Base-by-base conservation (phyloP, 768 basidiomycete genomes). In the Pleurotus djamor region DNA sequence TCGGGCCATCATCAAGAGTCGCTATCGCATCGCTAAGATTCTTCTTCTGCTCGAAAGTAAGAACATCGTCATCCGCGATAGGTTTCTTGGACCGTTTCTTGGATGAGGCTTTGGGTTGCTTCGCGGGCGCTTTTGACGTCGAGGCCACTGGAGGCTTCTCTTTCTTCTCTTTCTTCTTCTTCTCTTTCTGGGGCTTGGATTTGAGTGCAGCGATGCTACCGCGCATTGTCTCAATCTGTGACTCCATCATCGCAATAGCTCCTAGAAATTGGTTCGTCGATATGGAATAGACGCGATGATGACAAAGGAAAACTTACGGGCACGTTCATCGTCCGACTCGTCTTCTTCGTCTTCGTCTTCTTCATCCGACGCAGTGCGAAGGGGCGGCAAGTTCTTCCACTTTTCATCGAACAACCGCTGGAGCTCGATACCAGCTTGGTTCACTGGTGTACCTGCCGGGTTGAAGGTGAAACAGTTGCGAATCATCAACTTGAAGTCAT, bases 41-140 rank as follows among this genome's bases (percentile, higher is more conserved):
- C 74, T 97, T 95, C 88, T 99, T 99, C 79, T 98, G 96, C 64
- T 94, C 93, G 71, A 96, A 92, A 54, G 92, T 90, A 38, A 98
- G 80, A 49, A 89, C 86, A 59, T 94, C 92, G 66, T 92, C 89
- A 64, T 93, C 91, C 8, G 83, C 74, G 47, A 86, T 71, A 41
- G 79, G 78, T 70, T 89, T 90, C 79, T 91, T 91, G 36, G 74
- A 64, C 67, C 82, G 84, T 74, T 86, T 87, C 76, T 86, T 86
- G 43, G 74, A 78, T 35, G 65, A 68, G 14, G 78, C 66, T 66
- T 84, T 85, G 32, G 79, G 63, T 12, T 74, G 74, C 63, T 86
- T 88, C 34, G 78, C 72, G 32, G 80, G 64, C 28, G 78, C 68
- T 70, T 91, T 92, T 28, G 88, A 88, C 3, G 83, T 78, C n/a